These are phyloP conservation scores for Cryptococcus amylolentus DNA, from an alignment of 1,284 basidiomycete genomes.

Conservation along the genomic window DNA sequence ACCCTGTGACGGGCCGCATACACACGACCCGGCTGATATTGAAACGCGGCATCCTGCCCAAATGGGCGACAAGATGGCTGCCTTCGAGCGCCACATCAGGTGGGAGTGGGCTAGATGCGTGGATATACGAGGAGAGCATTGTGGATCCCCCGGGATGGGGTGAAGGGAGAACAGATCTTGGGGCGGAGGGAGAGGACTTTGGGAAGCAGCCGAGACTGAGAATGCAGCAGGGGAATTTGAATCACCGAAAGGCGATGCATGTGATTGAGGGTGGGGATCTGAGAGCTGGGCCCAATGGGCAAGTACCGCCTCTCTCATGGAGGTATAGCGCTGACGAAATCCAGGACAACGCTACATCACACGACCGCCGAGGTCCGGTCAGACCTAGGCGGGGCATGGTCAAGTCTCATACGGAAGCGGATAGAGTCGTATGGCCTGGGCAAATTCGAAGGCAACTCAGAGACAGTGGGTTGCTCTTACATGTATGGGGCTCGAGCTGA, in stretches of 20 bases:
- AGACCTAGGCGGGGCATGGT: conserved; percentile 45
- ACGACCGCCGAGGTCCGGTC: conserved; percentile 48
- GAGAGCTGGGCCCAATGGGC: conserved; percentile 38
- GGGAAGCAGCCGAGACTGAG: conserved; percentile 34
- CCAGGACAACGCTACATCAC: conserved; percentile 40
- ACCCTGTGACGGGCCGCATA: conserved; percentile 66
- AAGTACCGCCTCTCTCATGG: conserved; percentile 11
- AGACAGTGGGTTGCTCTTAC: conserved; percentile 30
- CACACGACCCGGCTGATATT: conserved; percentile 85
- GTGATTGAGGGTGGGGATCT: conserved; percentile 46
- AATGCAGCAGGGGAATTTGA: conserved; percentile 44
- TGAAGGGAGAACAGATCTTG: background rate
- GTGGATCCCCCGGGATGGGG: conserved; percentile 54
- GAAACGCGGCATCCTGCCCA: conserved; percentile 82
- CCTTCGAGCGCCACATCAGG: conserved; percentile 56
- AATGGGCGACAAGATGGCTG: conserved; percentile 77
- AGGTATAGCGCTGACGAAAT: background rate
- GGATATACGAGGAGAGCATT: conserved; percentile 87
- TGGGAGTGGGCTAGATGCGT: conserved; percentile 59
- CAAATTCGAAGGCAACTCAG: conserved; percentile 47
- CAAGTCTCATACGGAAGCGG: conserved; percentile 38
- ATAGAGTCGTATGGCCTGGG: conserved; percentile 48
- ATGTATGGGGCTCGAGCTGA: background rate
- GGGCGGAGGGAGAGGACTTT: conserved; percentile 11
- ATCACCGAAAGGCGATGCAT: conserved; percentile 50